Conservation (phyloP, 2,329 filamentous ascomycete genomes). For the Fusarium sp. region DNA sequence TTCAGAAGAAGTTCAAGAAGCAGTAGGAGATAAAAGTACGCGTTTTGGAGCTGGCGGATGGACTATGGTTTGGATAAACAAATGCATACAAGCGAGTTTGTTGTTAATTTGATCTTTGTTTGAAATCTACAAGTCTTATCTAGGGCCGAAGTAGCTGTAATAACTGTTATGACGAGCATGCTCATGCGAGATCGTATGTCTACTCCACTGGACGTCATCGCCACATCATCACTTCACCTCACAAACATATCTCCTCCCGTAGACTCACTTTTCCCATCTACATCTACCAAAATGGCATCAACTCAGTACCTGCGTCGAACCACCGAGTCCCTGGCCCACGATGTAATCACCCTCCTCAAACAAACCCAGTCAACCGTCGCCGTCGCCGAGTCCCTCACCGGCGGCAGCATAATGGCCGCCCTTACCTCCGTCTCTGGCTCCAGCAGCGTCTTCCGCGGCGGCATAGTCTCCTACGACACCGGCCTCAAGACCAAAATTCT, state of each 20-base stretch:
- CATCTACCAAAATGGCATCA: constrained; percentile 5
- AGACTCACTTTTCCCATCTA: not conserved
- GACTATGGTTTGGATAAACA: not conserved
- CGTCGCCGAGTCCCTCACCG: constrained; percentile 50
- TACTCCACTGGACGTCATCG: not conserved
- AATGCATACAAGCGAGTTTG: constrained; percentile 9
- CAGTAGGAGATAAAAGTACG: not conserved
- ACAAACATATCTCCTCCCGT: too few relatives aligned
- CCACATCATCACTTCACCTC: not conserved
- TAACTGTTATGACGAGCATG: not conserved
- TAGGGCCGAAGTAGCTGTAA: not conserved
- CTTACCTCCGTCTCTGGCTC: constrained; percentile 48
- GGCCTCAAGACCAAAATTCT: constrained; percentile 46
- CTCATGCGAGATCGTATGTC: too few relatives aligned
- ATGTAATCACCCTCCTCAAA: constrained; percentile 29
- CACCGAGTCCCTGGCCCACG: constrained; percentile 25
- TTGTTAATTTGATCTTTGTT: not conserved
- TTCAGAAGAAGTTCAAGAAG: constrained; percentile 37
- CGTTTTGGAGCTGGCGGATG: not conserved
- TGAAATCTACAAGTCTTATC: not conserved
- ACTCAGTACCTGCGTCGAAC: constrained; percentile 1
- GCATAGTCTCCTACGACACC: constrained; percentile 50
- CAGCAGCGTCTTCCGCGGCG: constrained; percentile 49
- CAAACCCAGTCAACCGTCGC: constrained; percentile 42
- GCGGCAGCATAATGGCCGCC: constrained; percentile 48